Conservation (phyloP, 768 basidiomycete species). For the Russula olivacea region DNA sequence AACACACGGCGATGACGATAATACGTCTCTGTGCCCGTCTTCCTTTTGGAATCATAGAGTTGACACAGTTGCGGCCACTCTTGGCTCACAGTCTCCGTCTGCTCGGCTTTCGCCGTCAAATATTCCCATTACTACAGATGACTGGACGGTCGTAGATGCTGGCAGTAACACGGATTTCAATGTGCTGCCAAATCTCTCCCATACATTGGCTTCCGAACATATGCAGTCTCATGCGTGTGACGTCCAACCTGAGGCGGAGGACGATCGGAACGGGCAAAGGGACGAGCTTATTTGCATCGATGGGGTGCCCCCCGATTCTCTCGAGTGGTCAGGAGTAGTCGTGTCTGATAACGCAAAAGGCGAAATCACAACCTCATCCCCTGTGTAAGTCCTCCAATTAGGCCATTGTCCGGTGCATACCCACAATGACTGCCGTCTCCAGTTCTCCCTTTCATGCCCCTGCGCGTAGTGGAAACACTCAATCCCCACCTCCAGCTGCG, state of each 20-base stretch:
- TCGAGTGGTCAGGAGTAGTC: conserved; percentile 3
- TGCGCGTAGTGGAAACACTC: neutral
- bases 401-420: neutral
- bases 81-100: conserved; percentile 12
- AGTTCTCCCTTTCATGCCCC: conserved; percentile 1
- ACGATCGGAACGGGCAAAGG: neutral
- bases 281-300: neutral
- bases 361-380: neutral
- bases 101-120: conserved; percentile 4
- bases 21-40: neutral
- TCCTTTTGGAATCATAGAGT: conserved; percentile 4
- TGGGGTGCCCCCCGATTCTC: neutral
- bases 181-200: neutral
- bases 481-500: neutral
- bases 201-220: neutral
- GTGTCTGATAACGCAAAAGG: neutral
- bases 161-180: neutral
- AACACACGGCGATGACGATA: neutral
- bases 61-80: conserved; percentile 5
- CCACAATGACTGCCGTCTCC: neutral
- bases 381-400: conserved; percentile 1
- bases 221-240: neutral
- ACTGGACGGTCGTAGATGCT: conserved; percentile 17
- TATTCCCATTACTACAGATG: conserved; percentile 1
- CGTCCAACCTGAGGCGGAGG: neutral